Evolutionary conservation across 176 grass and related monocot genomes (phyloP), one percentile per base, ranked within the genome.

Genomic region (Musa itinerans): DNA sequence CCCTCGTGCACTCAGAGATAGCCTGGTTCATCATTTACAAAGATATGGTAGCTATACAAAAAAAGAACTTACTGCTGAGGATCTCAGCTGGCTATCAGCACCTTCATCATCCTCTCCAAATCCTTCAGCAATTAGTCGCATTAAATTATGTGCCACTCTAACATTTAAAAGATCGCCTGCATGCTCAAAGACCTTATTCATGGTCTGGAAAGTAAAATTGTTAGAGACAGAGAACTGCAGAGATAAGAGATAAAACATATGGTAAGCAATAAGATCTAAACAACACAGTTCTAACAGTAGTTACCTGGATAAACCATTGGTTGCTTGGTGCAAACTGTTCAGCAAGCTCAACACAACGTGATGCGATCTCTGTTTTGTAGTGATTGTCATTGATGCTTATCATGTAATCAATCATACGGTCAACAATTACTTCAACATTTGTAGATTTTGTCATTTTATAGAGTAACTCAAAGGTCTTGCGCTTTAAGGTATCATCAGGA

Each of bases 181-280:
- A 89, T 99, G 96, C 87, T 95, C 89, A 95, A 99, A 95, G 72
- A 99, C 96, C 88, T 95, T 99, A 81, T 99, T 99, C 96, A 95
- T 99, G 20, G 85, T 99, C 96, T 99, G 74, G 73, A 70, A 79
- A 77, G 65, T 74, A 83, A 87, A 83, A 50, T 65, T 68, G 79
- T 83, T 53, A 81, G 64, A 75, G n/a, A 65, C 72, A 79, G 52
- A 73, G 59, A 65, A 54, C 11, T 24, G 48, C 12, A 17, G 13
- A 53, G 21, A 73, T 73, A 26, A 52, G 27, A 63, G 1, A 17
- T 17, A 72, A 26, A 13, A 27, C 11, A 15, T 19, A 62, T 43
- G 34, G 34, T 43, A 52, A 72, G 11, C 22, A 62, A 11, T 3
- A 52, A 72, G 10, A 52, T 14, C 1, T 26, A 80, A 17, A 48